A percentile compares a stretch with the other conserved stretches of the same genome.
phyloP scores from a whole-genome alignment of 768 basidiomycete species.

The Leucocoprinus birnbaumii region DNA sequence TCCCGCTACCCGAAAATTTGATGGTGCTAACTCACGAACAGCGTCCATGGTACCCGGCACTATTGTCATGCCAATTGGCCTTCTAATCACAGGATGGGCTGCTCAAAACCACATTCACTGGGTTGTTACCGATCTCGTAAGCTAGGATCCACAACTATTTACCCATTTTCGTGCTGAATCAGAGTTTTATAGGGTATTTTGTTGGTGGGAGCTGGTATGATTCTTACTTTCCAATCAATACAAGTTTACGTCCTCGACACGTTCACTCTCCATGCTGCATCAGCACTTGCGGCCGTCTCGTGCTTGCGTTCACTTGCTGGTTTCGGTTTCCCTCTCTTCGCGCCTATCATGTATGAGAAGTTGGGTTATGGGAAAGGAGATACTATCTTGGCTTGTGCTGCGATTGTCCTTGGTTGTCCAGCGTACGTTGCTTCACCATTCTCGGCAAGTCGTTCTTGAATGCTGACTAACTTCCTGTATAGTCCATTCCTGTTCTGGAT shows the following conservation, averaged over 20 bases:
- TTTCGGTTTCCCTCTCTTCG: conserved; percentile 79
- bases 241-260: conserved; percentile 69
- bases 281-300: conserved; percentile 64
- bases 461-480: background rate
- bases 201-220: conserved; percentile 52
- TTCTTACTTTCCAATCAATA: conserved; percentile 58
- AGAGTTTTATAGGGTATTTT: conserved; percentile 46
- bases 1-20: conserved; percentile 1
- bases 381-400: conserved; percentile 57
- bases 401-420: conserved; percentile 62
- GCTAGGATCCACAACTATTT: conserved; percentile 17
- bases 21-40: conserved; percentile 19
- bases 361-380: conserved; percentile 71
- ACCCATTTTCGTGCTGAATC: background rate
- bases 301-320: conserved; percentile 65
- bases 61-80: conserved; percentile 58
- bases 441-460: background rate
- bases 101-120: conserved; percentile 57
- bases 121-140: conserved; percentile 68
- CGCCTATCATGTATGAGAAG: conserved; percentile 59
- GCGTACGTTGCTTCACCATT: conserved; percentile 31
- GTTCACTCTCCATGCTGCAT: conserved; percentile 66
- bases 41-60: conserved; percentile 60
- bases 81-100: conserved; percentile 72
- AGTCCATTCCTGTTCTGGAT: conserved; percentile 35